Evolutionary conservation across 73 alveolate genomes (phyloP), one percentile per base, ranked within the genome.

Genomic region (Uronychia setigera): DNA sequence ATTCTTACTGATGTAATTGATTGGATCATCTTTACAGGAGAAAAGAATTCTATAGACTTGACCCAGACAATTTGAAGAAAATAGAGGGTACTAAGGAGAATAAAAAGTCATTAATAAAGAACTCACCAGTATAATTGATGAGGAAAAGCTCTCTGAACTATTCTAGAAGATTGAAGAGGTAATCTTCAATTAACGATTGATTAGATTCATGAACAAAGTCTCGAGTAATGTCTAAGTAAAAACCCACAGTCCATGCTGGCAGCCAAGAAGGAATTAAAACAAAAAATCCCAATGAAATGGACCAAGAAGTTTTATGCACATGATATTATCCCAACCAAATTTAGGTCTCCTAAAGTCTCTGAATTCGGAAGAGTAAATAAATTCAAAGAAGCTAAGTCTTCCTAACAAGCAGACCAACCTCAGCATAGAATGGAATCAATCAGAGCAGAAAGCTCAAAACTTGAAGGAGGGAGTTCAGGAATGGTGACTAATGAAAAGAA

Each of bases 211-310:
- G n/a, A 46, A 19, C 5, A 46, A 5, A 11, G n/a, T 11, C 19
- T 46, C n/a, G 67, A 46, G 19, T 11, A 5, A 5, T 5, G n/a
- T 46, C 67, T 46, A 46, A 46, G 67, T 19, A 46, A 46, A 19
- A 46, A 46, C 33, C 96, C 91, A 26, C 80, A 86, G 32, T 46
- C 67, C 67, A 91, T 86, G 80, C 35, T 33, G 33, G 34, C 59
- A 29, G 84, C 60, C n/a, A 80, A 79, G 78, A 86, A 85, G 34
- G 93, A 91, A 78, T 58, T 91, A 30, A 91, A 91, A 46, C 81
- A 91, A n/a, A 85, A 86, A 78, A 86, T 91, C 27, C 96, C 96
- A 29, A 86, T 35, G 83, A 67, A 87, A 58, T 91, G 96, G 96
- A 91, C 96, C 0, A 81, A 60, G 60, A 74, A 76, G 74, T 91